A percentile compares a stretch with the other conserved stretches of the same genome.
phyloP scores from a whole-genome alignment of 257 asterid species.

The Avicennia marina region DNA sequence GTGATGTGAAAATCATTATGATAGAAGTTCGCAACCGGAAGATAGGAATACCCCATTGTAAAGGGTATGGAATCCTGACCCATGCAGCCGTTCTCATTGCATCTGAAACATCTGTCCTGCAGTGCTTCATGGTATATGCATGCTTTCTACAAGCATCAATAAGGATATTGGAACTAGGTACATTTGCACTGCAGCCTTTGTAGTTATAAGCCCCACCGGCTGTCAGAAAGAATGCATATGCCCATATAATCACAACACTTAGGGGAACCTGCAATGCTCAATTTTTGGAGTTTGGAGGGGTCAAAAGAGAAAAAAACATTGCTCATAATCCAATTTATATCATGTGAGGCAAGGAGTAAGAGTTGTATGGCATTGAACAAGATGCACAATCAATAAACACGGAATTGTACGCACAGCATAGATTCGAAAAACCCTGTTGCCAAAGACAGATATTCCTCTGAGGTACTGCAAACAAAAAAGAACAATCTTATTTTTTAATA shows the following conservation, averaged over 20 bases:
- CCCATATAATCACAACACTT: constrained; percentile 85
- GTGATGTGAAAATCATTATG: constrained; percentile 71
- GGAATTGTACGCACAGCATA: constrained; percentile 56
- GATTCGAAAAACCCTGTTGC: constrained; percentile 71
- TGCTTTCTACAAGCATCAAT: constrained; percentile 77
- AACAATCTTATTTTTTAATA: neutral
- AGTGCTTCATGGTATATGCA: constrained; percentile 93
- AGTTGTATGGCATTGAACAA: no score
- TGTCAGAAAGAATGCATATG: constrained; percentile 87
- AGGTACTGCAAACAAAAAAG: constrained; percentile 60
- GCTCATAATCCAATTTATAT: no score
- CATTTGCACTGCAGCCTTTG: constrained; percentile 77
- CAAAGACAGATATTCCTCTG: constrained; percentile 69
- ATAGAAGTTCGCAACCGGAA: constrained; percentile 81
- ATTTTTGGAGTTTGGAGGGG: no score
- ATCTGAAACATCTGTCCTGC: constrained; percentile 93
- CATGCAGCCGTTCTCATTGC: constrained; percentile 94
- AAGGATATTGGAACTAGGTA: constrained; percentile 89
- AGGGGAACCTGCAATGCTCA: constrained; percentile 72
- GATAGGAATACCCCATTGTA: constrained; percentile 96
- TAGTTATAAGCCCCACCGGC: constrained; percentile 95
- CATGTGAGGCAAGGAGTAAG: no score
- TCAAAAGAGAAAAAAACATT: no score
- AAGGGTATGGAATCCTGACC: constrained; percentile 92
- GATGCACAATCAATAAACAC: neutral